Conservation (phyloP, 1,284 basidiomycete species). For the Athelia psychrophila region DNA sequence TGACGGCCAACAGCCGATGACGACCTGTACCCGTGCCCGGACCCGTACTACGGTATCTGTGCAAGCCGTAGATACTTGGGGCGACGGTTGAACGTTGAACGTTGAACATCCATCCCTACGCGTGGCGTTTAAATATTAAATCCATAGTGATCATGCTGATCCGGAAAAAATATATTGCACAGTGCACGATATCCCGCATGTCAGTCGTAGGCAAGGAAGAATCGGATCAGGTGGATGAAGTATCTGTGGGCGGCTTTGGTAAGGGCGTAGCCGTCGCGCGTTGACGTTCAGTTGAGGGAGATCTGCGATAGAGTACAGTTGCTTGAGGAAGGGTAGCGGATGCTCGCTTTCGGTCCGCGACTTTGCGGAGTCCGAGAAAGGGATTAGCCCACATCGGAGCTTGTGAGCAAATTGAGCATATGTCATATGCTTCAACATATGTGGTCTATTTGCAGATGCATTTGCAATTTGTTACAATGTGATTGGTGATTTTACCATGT, state of each 20-base stretch:
- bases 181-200: conserved; percentile 69
- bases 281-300: conserved; percentile 47
- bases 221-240: conserved; percentile 61
- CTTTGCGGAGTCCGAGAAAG: conserved; percentile 17
- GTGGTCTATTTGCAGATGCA: conserved; percentile 24
- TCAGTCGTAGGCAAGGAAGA: conserved; percentile 64
- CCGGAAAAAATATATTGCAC: conserved; percentile 77
- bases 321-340: conserved; percentile 61
- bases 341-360: conserved; percentile 46
- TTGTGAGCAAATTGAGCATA: conserved; percentile 16
- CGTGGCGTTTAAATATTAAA: no score
- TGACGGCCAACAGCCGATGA: no score
- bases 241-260: conserved; percentile 68
- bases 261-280: conserved; percentile 73
- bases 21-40: no score
- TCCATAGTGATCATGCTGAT: conserved; percentile 17
- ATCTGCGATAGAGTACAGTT: conserved; percentile 43
- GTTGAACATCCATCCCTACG: conserved; percentile 17
- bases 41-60: no score
- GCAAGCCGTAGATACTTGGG: conserved; percentile 14
- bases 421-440: conserved; percentile 23
- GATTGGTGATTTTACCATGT: no score
- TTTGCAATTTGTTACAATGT: no score
- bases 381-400: no score
- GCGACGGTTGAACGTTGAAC: conserved; percentile 17